phyloP scores from a whole-genome alignment of 2,329 filamentous ascomycete species.

The Verticillium albo-atrum region DNA sequence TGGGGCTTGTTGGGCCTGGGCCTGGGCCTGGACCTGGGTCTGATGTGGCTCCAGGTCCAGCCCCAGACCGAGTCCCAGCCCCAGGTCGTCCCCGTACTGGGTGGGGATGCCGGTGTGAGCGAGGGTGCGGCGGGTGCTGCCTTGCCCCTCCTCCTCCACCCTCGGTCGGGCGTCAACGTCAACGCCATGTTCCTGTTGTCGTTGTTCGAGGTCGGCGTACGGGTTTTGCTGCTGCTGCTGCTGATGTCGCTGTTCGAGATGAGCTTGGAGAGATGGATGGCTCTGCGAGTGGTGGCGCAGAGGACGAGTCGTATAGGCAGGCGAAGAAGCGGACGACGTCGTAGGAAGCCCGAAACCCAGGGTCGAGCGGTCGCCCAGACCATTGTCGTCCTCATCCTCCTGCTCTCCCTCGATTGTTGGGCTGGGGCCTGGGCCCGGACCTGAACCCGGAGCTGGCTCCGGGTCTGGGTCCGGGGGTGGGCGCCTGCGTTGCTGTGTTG shows the following conservation, averaged over 20 bases:
- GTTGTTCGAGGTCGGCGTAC: background rate
- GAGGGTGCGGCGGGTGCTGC: too few species aligned
- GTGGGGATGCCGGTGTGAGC: too few species aligned
- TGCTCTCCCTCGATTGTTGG: background rate
- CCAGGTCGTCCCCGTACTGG: too few species aligned
- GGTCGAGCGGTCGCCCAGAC: background rate
- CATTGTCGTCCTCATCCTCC: background rate
- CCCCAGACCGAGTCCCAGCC: background rate
- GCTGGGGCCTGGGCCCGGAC: background rate
- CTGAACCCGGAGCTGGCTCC: background rate
- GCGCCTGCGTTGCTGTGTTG: constrained; percentile 7
- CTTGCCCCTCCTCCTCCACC: background rate
- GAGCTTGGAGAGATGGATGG: background rate
- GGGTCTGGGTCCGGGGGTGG: background rate
- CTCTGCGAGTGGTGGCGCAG: background rate
- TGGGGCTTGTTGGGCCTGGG: background rate
- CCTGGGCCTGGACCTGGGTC: background rate
- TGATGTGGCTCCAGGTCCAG: background rate
- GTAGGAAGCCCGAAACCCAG: background rate
- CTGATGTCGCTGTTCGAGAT: background rate
- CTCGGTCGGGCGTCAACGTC: background rate
- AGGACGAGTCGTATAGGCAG: background rate
- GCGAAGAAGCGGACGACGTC: background rate
- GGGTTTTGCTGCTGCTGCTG: background rate
- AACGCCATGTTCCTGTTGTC: background rate